phyloP scores from a whole-genome alignment of 805 yeast genomes.

The Cyberlindnera suaveolens region DNA sequence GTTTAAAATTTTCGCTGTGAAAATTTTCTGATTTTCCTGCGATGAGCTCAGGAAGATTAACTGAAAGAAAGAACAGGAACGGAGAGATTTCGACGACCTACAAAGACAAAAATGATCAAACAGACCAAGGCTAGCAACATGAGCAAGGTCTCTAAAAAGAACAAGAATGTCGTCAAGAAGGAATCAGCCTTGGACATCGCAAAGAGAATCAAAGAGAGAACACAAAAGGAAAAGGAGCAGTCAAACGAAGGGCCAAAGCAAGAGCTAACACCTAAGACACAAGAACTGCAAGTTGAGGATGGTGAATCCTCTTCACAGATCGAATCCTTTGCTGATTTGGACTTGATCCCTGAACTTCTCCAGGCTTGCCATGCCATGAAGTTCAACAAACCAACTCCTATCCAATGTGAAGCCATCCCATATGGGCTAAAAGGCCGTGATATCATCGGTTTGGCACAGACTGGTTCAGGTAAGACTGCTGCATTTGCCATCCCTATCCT shows the following conservation, averaged over 20 bases:
- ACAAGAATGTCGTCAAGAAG: constrained; percentile 23
- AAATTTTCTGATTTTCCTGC: background rate
- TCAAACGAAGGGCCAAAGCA: background rate
- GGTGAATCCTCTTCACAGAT: constrained; percentile 17
- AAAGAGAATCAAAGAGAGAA: constrained; percentile 44
- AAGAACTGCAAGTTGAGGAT: constrained; percentile 21
- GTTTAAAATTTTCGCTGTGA: constrained; percentile 2
- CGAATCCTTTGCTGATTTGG: constrained; percentile 46
- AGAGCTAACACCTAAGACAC: constrained; percentile 3
- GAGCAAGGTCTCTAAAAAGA: constrained; percentile 15
- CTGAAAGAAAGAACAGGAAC: background rate
- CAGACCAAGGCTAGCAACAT: background rate
- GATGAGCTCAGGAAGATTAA: background rate
- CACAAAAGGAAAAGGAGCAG: constrained; percentile 15
- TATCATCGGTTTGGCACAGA: constrained; percentile 92
- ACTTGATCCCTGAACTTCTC: constrained; percentile 68
- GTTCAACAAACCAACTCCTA: constrained; percentile 83
- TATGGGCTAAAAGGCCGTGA: constrained; percentile 87
- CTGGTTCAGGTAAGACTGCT: constrained; percentile 98
- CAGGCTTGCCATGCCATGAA: constrained; percentile 75
- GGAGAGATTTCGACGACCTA: background rate
- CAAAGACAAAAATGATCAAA: background rate
- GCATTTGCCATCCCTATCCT: constrained; percentile 96
- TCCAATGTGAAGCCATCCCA: constrained; percentile 87
- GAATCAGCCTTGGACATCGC: constrained; percentile 44